phyloP scores from a whole-genome alignment of 208 protist genomes.

The Trypanosoma cruzi region DNA sequence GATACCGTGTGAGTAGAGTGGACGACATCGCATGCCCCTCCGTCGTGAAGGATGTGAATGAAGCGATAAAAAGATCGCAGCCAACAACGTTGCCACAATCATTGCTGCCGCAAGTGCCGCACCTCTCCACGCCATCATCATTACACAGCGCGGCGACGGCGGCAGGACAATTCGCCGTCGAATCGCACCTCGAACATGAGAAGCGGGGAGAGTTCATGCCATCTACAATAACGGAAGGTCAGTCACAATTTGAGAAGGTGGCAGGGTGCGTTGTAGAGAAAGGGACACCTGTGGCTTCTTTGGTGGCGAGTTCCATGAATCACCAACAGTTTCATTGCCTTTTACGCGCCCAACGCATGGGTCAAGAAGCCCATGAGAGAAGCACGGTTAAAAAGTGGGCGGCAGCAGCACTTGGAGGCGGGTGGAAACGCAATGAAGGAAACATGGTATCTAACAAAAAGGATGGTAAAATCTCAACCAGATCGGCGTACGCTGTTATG shows the following conservation, averaged over 20 bases:
- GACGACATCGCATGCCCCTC: slow-evolving; percentile 16
- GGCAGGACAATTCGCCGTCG: too few species aligned
- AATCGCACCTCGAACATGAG: too few species aligned
- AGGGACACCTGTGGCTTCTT: slow-evolving; percentile 16
- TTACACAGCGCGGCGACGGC: too few species aligned
- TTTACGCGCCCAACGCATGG: neutral
- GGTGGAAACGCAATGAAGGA: slow-evolving; percentile 1
- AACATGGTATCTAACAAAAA: neutral
- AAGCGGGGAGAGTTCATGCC: neutral
- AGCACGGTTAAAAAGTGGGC: slow-evolving; percentile 6
- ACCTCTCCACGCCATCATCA: too few species aligned
- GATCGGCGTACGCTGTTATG: slow-evolving; percentile 23
- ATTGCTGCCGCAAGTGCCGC: too few species aligned
- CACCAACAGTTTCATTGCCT: slow-evolving; percentile 22
- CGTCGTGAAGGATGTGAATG: slow-evolving; percentile 1
- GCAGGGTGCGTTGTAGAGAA: slow-evolving; percentile 11
- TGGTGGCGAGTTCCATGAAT: slow-evolving; percentile 32
- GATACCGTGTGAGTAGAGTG: slow-evolving; percentile 36
- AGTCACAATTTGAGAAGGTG: slow-evolving; percentile 20
- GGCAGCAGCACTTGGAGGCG: slow-evolving; percentile 15
- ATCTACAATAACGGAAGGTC: neutral
- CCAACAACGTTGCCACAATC: too few species aligned
- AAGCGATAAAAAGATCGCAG: neutral
- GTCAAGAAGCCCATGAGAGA: neutral
- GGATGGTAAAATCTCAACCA: neutral